phyloP scores from a whole-genome alignment of 306 rosid species.

The Cucurbita pepo region DNA sequence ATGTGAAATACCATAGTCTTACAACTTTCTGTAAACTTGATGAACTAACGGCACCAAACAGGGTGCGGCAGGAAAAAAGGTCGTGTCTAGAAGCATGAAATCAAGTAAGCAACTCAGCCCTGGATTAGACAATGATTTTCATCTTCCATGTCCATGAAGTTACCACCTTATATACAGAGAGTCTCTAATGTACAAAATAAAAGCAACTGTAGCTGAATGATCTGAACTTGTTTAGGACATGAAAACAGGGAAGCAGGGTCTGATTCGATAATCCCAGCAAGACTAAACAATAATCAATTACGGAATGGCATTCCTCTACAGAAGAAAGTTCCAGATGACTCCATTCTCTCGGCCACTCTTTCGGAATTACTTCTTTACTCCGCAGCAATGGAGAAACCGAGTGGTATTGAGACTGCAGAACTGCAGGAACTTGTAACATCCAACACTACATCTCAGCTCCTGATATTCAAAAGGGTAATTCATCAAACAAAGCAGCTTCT shows the following conservation, averaged over 20 bases:
- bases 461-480: slow-evolving; percentile 32
- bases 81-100: slow-evolving; percentile 15
- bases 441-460: slow-evolving; percentile 19
- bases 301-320: slow-evolving; percentile 13
- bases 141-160: slow-evolving; percentile 5
- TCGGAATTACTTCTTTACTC: slow-evolving; percentile 34
- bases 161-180: not conserved
- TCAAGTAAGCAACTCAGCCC: slow-evolving; percentile 17
- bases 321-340: slow-evolving; percentile 34
- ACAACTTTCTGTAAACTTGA: not conserved
- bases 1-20: not conserved
- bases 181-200: not conserved
- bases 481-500: slow-evolving; percentile 45
- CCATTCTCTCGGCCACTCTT: slow-evolving; percentile 37
- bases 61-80: slow-evolving; percentile 23
- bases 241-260: not conserved
- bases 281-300: not conserved
- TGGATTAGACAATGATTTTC: slow-evolving; percentile 8
- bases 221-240: not conserved
- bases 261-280: not conserved
- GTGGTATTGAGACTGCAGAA: slow-evolving; percentile 7
- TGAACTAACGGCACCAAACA: slow-evolving; percentile 39
- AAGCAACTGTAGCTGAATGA: not conserved
- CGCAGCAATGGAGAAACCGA: slow-evolving; percentile 12
- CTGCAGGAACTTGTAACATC: slow-evolving; percentile 18